A percentile compares a stretch with the other conserved stretches of the same genome.
These are phyloP conservation scores for Aspergillus persii DNA, from an alignment of 2,329 filamentous ascomycete genomes.

Conservation along the genomic window DNA sequence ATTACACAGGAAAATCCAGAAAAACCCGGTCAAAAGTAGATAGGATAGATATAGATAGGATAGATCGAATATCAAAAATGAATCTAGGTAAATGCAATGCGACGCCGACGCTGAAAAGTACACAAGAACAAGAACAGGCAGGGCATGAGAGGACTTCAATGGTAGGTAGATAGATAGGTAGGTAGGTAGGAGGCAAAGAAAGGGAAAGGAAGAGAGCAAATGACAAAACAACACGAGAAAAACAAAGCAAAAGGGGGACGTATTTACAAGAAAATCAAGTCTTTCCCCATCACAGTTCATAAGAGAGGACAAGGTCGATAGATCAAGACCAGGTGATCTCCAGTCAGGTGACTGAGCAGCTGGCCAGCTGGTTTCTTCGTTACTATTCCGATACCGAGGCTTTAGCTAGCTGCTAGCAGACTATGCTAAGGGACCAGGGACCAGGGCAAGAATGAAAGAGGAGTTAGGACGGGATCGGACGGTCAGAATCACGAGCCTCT, in stretches of 20 bases:
- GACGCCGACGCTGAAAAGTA: conserved; percentile 22
- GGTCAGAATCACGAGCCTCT: conserved; percentile 1
- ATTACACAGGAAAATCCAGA: too few relatives aligned
- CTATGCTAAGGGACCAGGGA: not conserved
- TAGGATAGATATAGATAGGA: not conserved
- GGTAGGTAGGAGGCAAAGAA: too few relatives aligned
- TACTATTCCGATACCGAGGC: not conserved
- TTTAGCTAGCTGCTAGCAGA: not conserved
- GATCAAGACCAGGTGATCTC: not conserved
- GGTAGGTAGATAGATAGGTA: too few relatives aligned
- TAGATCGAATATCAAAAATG: not conserved
- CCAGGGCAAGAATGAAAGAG: not conserved
- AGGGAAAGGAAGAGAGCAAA: not conserved
- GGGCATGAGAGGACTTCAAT: not conserved
- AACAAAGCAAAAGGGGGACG: not conserved
- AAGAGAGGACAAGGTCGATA: not conserved
- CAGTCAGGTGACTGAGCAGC: not conserved
- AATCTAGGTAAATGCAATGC: conserved; percentile 10
- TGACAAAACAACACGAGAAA: not conserved
- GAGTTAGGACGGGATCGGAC: not conserved
- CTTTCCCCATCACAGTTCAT: not conserved
- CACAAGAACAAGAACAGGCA: conserved; percentile 7
- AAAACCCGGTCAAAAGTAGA: too few relatives aligned
- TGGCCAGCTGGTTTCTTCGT: not conserved
- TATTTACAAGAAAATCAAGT: conserved; percentile 5